Evolutionary conservation across 768 basidiomycete species (phyloP), one percentile per base, ranked within the genome.

Genomic region (Rhizopogon roseolus): DNA sequence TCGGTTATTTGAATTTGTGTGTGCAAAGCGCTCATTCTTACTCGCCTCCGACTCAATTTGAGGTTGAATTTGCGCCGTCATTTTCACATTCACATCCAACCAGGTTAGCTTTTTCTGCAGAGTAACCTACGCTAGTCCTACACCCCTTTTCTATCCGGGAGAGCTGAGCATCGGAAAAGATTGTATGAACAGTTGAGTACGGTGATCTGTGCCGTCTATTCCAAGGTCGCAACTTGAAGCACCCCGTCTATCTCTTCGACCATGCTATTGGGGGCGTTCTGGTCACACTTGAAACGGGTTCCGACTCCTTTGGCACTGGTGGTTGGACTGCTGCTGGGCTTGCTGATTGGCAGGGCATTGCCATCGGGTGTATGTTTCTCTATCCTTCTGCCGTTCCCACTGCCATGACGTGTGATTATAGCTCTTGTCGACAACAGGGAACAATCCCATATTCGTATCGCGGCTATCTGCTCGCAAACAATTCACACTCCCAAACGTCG

Each of bases 401-500:
- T 34, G 17, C 45, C 41, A 19, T 19, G 9, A 36, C 4, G 45
- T 38, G 22, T 41, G 43, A 43, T 37, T 58, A 60, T 40, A 60
- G 65, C 64, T 73, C 2, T 69, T 77, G 14, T 88, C 86, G 84
- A 71, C 80, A 42, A 76, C 76, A 11, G 75, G 77, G 11, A 80
- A 77, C 64, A 72, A 79, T 4, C 78, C 80, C 36, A 71, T 80
- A 54, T 72, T 68, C 41, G 64, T 66, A 6, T 73, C 75, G 2
- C 78, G 78, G 64, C 69, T 79, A 60, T 74, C 81, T 52, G 78
- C 79, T 46, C 80, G 80, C 29, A 82, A 86, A 53, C 80, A 82
- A 14, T 77, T 91, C 42, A 79, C 82, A 27, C 76, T 90, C 1
- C 96, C 96, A 1, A 90, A 89, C 0, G 67, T 86, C 11, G 85